A percentile compares a stretch with the other conserved stretches of the same genome.
phyloP scores from a whole-genome alignment of 1,284 basidiomycete species.

The Tausonia pullulans region DNA sequence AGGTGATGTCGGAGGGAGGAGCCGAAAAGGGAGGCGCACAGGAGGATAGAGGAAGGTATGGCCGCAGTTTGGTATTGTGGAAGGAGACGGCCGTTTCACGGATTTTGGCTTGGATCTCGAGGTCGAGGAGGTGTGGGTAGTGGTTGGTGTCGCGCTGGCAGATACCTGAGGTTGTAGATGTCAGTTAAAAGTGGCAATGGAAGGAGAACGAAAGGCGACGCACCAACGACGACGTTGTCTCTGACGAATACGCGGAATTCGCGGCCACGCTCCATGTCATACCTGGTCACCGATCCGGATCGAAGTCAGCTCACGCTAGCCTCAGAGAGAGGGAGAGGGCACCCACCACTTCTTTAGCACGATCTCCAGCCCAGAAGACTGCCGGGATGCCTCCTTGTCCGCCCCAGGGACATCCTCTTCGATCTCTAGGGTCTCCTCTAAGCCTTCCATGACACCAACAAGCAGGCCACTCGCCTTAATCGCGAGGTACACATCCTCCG shows the following conservation, averaged over 20 bases:
- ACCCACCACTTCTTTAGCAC: slow-evolving; percentile 70
- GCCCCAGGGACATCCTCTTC: slow-evolving; percentile 3
- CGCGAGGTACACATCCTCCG: slow-evolving; percentile 81
- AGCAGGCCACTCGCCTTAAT: slow-evolving; percentile 59
- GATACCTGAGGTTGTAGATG: slow-evolving; percentile 45
- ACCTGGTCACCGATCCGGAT: slow-evolving; percentile 25
- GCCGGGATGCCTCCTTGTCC: slow-evolving; percentile 7
- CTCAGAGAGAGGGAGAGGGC: too few species aligned
- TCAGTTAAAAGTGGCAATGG: neutral
- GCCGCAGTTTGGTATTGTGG: slow-evolving; percentile 50
- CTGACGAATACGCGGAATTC: slow-evolving; percentile 83
- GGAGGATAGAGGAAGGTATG: slow-evolving; percentile 50
- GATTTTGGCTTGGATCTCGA: slow-evolving; percentile 46
- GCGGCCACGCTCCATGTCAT: slow-evolving; percentile 65
- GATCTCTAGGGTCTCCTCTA: slow-evolving; percentile 24
- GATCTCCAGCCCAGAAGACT: slow-evolving; percentile 49
- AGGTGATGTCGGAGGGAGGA: neutral
- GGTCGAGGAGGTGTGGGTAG: slow-evolving; percentile 74
- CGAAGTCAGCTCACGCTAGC: too few species aligned
- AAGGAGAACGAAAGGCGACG: slow-evolving; percentile 20
- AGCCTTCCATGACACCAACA: slow-evolving; percentile 50
- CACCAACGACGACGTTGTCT: slow-evolving; percentile 56
- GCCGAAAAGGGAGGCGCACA: neutral
- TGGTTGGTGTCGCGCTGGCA: slow-evolving; percentile 83
- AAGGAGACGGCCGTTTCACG: slow-evolving; percentile 39